These are phyloP conservation scores for Colletotrichum graminicola DNA, from an alignment of 2,329 filamentous ascomycete genomes.

Conservation along the genomic window DNA sequence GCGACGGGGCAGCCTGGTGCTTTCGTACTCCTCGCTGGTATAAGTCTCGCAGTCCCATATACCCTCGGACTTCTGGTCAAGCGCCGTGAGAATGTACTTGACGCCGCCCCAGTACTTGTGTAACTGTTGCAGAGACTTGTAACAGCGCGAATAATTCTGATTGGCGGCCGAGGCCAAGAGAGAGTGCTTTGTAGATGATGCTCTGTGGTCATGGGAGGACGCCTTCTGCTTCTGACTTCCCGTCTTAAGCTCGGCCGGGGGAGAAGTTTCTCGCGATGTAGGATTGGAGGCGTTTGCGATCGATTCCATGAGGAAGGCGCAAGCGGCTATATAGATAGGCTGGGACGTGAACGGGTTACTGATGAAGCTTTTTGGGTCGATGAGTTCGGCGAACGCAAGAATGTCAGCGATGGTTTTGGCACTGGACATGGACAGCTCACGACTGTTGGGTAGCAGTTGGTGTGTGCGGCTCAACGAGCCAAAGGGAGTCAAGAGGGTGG, in stretches of 20 bases:
- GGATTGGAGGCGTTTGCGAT: constrained; percentile 77
- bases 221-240: constrained; percentile 35
- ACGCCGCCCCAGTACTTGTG: constrained; percentile 88
- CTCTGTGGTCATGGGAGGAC: constrained; percentile 50
- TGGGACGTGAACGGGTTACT: constrained; percentile 92
- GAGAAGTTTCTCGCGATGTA: constrained; percentile 70
- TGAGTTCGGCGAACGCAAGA: constrained; percentile 84
- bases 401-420: constrained; percentile 95
- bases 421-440: constrained; percentile 86
- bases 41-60: constrained; percentile 82
- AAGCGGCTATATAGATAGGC: constrained; percentile 91
- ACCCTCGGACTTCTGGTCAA: constrained; percentile 89
- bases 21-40: constrained; percentile 81
- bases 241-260: constrained; percentile 52
- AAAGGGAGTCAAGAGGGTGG: constrained; percentile 84
- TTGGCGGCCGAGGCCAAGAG: constrained; percentile 84
- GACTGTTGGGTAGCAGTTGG: constrained; percentile 82
- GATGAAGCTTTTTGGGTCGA: constrained; percentile 87
- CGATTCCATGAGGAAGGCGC: constrained; percentile 88
- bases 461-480: constrained; percentile 69
- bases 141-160: constrained; percentile 89
- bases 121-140: constrained; percentile 84
- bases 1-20: constrained; percentile 63
- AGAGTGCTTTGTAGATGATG: constrained; percentile 74
- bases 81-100: constrained; percentile 85